Conservation (phyloP, 2,329 filamentous ascomycete species). For the Monilinia laxa region DNA sequence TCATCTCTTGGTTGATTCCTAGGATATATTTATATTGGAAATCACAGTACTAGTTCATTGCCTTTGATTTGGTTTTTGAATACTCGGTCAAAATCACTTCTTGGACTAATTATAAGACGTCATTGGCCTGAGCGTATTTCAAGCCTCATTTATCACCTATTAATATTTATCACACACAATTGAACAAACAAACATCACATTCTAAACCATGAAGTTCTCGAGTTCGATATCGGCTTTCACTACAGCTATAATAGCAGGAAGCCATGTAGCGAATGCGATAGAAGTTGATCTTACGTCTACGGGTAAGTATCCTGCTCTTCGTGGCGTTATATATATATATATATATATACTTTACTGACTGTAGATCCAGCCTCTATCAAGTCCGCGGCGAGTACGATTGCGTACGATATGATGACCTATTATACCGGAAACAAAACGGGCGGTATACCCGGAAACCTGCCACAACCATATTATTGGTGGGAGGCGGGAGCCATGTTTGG, state of each 20-base stretch:
- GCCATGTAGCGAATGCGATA: slow-evolving; percentile 30
- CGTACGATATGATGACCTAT: slow-evolving; percentile 51
- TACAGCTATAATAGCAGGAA: slow-evolving; percentile 24
- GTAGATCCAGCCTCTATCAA: slow-evolving; percentile 38
- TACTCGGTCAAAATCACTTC: not conserved
- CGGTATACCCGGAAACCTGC: slow-evolving; percentile 52
- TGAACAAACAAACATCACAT: not conserved
- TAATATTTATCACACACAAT: not conserved
- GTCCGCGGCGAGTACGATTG: slow-evolving; percentile 39
- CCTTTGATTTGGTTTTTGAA: not conserved
- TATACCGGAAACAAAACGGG: slow-evolving; percentile 54
- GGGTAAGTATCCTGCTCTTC: slow-evolving; percentile 26
- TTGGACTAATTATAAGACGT: slow-evolving; percentile 4
- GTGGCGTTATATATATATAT: not conserved
- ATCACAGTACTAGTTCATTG: not conserved
- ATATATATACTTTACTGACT: slow-evolving; percentile 6
- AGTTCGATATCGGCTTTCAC: not conserved
- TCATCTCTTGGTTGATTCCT: too few species aligned
- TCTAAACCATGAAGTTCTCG: slow-evolving; percentile 11
- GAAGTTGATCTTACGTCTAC: slow-evolving; percentile 34
- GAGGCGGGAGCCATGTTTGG: slow-evolving; percentile 70
- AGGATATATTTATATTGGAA: not conserved
- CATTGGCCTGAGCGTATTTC: not conserved
- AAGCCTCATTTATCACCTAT: not conserved
- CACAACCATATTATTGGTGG: slow-evolving; percentile 57